Base-by-base conservation (phyloP, 345 rosid genomes). In the Microthlaspi erraticum region DNA sequence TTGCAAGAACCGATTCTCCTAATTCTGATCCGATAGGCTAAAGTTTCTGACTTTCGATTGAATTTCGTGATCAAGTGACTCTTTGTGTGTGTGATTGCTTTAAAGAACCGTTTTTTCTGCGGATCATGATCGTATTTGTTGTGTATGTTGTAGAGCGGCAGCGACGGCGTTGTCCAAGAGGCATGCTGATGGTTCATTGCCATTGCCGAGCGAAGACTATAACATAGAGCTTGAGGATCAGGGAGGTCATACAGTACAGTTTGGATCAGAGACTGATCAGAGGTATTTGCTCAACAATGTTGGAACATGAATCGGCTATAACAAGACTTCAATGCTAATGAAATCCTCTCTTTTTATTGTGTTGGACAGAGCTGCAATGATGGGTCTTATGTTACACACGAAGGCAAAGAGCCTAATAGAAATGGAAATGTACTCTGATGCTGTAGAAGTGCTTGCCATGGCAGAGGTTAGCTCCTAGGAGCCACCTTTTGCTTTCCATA, bases 341-440 rank as follows among this genome's bases (percentile, higher is more conserved):
- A 33, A 36, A n/a, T 29, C n/a, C 2, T 11, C 42, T 71, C 31
- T 5, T 70, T 13, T 63, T 6, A 5, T 5, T 71, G 17, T 26
- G 23, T 68, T 78, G 58, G 54, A 71, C 78, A 91, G 99, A 77
- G 93, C 95, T 7, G 81, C 85, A 57, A 89, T 91, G 97, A 91
- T 85, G 90, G 99, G 96, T 54, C 81, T 94, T 81, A 88, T 91
- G 91, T 87, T 94, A 66, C 96, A 94, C 61, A 78, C 91, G 14
- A 89, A 83, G 72, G 97, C 82, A 16, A 93, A 93, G 77, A 82
- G 79, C 33, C 72, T 91, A 39, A 82, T 94, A 7, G 81, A 50
- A 70, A 85, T 44, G 69, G 79, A 82, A 43, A 80, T 78, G 89
- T 89, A 79, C 70, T 69, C 79, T 54, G 97, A 94, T 79, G 99